Percentiles rank a stretch among this genome's conserved stretches.
These are phyloP conservation scores for Diaporthe aspalathi DNA, from an alignment of 2,329 filamentous ascomycete species.

Conservation along the genomic window DNA sequence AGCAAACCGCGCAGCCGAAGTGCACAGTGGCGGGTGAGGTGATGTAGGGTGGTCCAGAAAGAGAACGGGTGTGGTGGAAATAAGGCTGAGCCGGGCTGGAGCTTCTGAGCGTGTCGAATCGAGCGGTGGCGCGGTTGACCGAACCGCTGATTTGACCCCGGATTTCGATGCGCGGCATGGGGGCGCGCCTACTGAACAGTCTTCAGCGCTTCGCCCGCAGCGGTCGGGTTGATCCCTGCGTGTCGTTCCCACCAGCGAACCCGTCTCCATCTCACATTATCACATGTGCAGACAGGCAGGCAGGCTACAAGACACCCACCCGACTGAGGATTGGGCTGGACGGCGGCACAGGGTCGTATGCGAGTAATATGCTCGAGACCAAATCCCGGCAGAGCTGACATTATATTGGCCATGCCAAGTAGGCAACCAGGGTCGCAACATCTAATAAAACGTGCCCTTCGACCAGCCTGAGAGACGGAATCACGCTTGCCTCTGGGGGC, in stretches of 20 bases:
- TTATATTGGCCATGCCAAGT: neutral
- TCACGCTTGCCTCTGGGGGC: neutral
- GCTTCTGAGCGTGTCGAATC: slow-evolving; percentile 27
- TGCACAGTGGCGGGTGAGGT: neutral
- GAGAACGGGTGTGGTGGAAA: slow-evolving; percentile 22
- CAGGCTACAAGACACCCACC: neutral
- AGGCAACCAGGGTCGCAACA: slow-evolving; percentile 19
- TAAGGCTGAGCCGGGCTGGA: slow-evolving; percentile 34
- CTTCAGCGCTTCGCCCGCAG: neutral
- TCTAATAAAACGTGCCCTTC: neutral
- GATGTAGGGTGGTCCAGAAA: neutral
- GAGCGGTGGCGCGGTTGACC: slow-evolving; percentile 10
- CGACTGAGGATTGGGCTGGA: neutral
- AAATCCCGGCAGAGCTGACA: neutral
- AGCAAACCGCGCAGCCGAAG: neutral
- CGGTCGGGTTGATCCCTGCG: slow-evolving; percentile 24
- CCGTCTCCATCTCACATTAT: neutral
- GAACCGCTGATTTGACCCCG: slow-evolving; percentile 17
- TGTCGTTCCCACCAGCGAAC: neutral
- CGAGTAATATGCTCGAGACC: neutral
- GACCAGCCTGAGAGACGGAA: neutral
- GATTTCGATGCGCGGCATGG: slow-evolving; percentile 24
- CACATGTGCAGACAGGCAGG: slow-evolving; percentile 9
- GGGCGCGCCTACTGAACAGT: slow-evolving; percentile 20
- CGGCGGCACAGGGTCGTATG: neutral